Percentiles rank a stretch among this genome's conserved stretches.
Evolutionary conservation across 169 alveolate species (phyloP).

Genomic region (Plasmodium reichenowi): DNA sequence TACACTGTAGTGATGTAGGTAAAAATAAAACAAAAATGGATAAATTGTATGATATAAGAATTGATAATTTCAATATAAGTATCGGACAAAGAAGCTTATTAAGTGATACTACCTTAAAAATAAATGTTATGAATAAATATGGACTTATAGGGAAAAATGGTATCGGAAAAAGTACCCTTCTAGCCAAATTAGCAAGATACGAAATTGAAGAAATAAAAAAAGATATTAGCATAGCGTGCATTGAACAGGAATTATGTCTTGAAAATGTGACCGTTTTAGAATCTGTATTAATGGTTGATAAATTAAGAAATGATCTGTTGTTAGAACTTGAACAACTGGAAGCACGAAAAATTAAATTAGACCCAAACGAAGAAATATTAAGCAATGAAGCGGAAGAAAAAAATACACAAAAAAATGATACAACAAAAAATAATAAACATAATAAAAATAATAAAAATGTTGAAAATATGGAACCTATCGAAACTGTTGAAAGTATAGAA

Average conservation of each 20-base stretch:
- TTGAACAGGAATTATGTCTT: conserved; percentile 93
- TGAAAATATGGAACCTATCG: background rate
- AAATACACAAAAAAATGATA: background rate
- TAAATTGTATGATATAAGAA: conserved; percentile 86
- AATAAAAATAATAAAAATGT: conserved; percentile 86
- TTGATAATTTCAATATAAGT: conserved; percentile 90
- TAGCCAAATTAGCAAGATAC: conserved; percentile 94
- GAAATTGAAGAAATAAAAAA: conserved; percentile 95
- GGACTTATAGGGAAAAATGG: conserved; percentile 98
- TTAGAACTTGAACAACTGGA: conserved; percentile 88
- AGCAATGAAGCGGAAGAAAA: background rate
- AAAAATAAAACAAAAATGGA: conserved; percentile 78
- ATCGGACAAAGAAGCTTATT: conserved; percentile 96
- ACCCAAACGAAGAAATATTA: background rate
- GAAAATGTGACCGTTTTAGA: conserved; percentile 92
- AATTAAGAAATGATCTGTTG: conserved; percentile 92
- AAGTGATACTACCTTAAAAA: conserved; percentile 92
- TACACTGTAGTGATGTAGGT: conserved; percentile 45
- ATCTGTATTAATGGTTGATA: conserved; percentile 95
- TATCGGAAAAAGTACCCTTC: conserved; percentile 96
- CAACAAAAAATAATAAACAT: conserved; percentile 20
- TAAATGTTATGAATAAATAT: conserved; percentile 93
- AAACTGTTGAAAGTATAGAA: conserved; percentile 87
- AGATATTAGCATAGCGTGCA: conserved; percentile 93
- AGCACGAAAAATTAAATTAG: conserved; percentile 70